Evolutionary conservation across 129 eudicot species (phyloP).

Genomic region (Flaveria bidentis): DNA sequence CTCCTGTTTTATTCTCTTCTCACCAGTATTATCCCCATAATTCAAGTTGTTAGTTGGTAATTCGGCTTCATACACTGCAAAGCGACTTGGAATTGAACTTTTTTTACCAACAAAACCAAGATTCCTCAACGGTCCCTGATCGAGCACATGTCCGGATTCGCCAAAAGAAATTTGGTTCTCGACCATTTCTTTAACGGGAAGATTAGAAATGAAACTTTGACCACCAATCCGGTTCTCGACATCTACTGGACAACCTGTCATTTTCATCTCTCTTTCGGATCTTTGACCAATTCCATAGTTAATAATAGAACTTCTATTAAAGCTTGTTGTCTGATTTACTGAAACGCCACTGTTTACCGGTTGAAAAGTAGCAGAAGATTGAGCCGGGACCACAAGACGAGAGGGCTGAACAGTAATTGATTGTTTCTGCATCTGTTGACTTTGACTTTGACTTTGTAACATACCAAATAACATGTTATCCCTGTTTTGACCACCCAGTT

Average conservation of each 20-base stretch:
- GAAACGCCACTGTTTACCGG: slow-evolving; percentile 43
- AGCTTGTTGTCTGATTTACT: slow-evolving; percentile 40
- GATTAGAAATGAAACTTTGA: slow-evolving; percentile 32
- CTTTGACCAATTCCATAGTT: slow-evolving; percentile 47
- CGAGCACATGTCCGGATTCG: slow-evolving; percentile 36
- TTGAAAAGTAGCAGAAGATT: slow-evolving; percentile 41
- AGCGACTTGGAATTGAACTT: slow-evolving; percentile 60
- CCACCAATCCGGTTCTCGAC: slow-evolving; percentile 21
- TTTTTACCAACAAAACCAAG: slow-evolving; percentile 54
- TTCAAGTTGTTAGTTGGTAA: slow-evolving; percentile 37
- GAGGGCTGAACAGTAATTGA: slow-evolving; percentile 74
- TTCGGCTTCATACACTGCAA: slow-evolving; percentile 58
- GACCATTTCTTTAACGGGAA: slow-evolving; percentile 19
- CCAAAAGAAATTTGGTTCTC: slow-evolving; percentile 48
- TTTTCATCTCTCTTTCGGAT: slow-evolving; percentile 36
- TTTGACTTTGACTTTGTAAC: slow-evolving; percentile 46
- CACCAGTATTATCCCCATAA: slow-evolving; percentile 33
- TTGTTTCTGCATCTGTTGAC: slow-evolving; percentile 44
- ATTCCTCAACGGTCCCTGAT: slow-evolving; percentile 46
- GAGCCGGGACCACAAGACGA: slow-evolving; percentile 66
- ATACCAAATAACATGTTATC: slow-evolving; percentile 44
- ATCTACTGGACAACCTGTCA: slow-evolving; percentile 28
- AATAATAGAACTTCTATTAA: slow-evolving; percentile 35
- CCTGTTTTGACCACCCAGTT: slow-evolving; percentile 41
- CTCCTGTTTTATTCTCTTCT: slow-evolving; percentile 69